Evolutionary conservation across 2,329 filamentous ascomycete genomes (phyloP).

Genomic region (Geosmithia flava): DNA sequence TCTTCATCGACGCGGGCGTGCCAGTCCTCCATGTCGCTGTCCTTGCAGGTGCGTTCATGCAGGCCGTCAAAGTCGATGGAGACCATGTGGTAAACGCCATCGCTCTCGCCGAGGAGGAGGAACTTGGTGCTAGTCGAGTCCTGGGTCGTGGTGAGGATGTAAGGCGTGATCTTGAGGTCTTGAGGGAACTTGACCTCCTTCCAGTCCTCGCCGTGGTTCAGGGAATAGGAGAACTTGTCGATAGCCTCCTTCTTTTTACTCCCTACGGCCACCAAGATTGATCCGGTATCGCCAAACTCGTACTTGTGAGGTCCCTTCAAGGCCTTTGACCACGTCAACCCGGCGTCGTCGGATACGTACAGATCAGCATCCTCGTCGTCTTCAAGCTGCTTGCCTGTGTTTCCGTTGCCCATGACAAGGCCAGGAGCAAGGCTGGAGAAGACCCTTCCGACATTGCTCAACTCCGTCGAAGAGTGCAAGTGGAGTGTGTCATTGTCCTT

Average conservation of each 20-base stretch:
- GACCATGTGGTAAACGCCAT: constrained; percentile 50
- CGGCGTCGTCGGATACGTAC: constrained; percentile 85
- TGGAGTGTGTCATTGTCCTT: constrained; percentile 61
- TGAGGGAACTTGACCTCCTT: constrained; percentile 54
- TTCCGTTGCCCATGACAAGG: constrained; percentile 87
- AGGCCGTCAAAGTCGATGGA: constrained; percentile 75
- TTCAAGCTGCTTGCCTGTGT: constrained; percentile 65
- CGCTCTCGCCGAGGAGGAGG: constrained; percentile 55
- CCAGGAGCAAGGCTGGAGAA: constrained; percentile 93
- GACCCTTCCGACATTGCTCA: constrained; percentile 70
- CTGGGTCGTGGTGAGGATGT: constrained; percentile 72
- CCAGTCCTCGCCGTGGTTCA: constrained; percentile 86
- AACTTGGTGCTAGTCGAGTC: constrained; percentile 94
- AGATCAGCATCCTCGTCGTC: constrained; percentile 63
- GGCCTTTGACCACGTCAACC: constrained; percentile 67
- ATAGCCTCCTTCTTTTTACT: constrained; percentile 55
- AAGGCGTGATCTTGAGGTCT: constrained; percentile 54
- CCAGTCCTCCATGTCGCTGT: constrained; percentile 79
- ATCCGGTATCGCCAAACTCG: constrained; percentile 89
- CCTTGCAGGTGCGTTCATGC: constrained; percentile 66
- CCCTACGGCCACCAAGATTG: constrained; percentile 70
- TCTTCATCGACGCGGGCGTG: constrained; percentile 70
- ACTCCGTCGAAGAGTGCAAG: constrained; percentile 81
- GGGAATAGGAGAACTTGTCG: constrained; percentile 57
- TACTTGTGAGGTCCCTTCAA: constrained; percentile 82